phyloP scores from a whole-genome alignment of 805 yeast species.

The Cephaloascus albidus region DNA sequence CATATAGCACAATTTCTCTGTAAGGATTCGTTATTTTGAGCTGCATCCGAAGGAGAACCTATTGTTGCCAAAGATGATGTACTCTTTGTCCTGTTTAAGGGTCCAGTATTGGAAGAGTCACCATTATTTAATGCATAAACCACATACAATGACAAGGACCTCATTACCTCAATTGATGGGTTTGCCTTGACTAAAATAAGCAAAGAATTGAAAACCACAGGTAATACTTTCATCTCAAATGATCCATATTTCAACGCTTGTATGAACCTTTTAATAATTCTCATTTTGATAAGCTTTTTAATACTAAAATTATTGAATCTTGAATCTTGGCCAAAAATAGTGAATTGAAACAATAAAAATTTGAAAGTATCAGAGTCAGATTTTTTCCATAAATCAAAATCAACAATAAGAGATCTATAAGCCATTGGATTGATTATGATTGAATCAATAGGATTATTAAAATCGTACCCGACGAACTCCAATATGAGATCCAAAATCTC shows the following conservation, averaged over 20 bases:
- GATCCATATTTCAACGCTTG: constrained; percentile 37
- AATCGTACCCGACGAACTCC: constrained; percentile 47
- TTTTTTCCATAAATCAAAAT: constrained; percentile 49
- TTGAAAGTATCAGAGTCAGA: constrained; percentile 34
- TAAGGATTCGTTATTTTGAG: neutral
- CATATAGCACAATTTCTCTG: constrained; percentile 20
- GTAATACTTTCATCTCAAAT: constrained; percentile 24
- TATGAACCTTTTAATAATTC: constrained; percentile 33
- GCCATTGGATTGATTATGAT: constrained; percentile 45
- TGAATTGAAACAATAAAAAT: constrained; percentile 48
- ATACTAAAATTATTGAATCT: constrained; percentile 41
- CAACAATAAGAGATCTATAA: constrained; percentile 50
- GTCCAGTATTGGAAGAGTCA: constrained; percentile 5
- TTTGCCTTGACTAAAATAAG: constrained; percentile 32
- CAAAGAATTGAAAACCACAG: constrained; percentile 28
- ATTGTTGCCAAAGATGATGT: neutral
- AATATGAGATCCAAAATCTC: constrained; percentile 40
- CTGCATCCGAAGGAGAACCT: neutral
- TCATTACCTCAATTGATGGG: constrained; percentile 44
- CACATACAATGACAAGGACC: constrained; percentile 40
- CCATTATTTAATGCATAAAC: constrained; percentile 34
- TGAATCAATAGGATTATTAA: constrained; percentile 41
- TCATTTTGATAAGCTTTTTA: constrained; percentile 43
- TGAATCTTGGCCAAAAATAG: constrained; percentile 44
- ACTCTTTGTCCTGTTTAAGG: neutral